Percentiles rank a stretch among this genome's conserved stretches.
phyloP scores from a whole-genome alignment of 2,329 filamentous ascomycete species.

The Chaetomium strumarium region DNA sequence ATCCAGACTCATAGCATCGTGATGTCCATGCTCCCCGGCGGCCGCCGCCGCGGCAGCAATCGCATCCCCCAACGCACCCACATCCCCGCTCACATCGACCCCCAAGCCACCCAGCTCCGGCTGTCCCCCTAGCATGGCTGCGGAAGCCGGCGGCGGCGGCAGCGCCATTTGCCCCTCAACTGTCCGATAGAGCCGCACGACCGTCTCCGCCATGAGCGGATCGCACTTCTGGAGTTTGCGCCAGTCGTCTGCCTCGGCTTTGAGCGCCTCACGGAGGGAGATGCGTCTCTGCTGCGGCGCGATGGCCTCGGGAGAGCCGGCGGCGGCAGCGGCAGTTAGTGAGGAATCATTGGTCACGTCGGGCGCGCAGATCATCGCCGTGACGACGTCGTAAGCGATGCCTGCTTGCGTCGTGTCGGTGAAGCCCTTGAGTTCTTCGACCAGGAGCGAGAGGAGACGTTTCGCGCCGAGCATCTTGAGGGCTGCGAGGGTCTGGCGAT shows the following conservation, averaged over 20 bases:
- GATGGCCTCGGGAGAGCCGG: slow-evolving; percentile 4
- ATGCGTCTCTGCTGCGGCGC: slow-evolving; percentile 42
- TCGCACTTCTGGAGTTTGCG: slow-evolving; percentile 52
- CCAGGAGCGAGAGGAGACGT: slow-evolving; percentile 53
- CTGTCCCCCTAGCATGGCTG: slow-evolving; percentile 33
- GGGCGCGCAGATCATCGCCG: slow-evolving; percentile 63
- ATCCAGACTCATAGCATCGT: slow-evolving; percentile 37
- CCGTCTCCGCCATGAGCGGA: slow-evolving; percentile 50
- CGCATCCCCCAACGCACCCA: slow-evolving; percentile 33
- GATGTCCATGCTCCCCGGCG: slow-evolving; percentile 25
- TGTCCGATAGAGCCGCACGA: slow-evolving; percentile 56
- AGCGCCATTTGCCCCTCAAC: slow-evolving; percentile 59
- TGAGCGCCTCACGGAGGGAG: slow-evolving; percentile 56
- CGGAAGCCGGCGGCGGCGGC: slow-evolving; percentile 28
- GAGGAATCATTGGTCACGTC: slow-evolving; percentile 44
- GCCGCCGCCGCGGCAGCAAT: slow-evolving; percentile 39
- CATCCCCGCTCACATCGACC: slow-evolving; percentile 7
- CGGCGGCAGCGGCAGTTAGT: slow-evolving; percentile 29
- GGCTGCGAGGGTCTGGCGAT: slow-evolving; percentile 60
- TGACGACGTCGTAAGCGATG: slow-evolving; percentile 62
- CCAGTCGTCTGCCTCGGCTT: slow-evolving; percentile 52
- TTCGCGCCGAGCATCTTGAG: slow-evolving; percentile 57
- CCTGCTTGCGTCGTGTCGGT: slow-evolving; percentile 53
- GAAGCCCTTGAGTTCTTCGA: slow-evolving; percentile 62
- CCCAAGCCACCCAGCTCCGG: slow-evolving; percentile 31